phyloP scores from a whole-genome alignment of 2,329 filamentous ascomycete genomes.

The Penicillium paneum region DNA sequence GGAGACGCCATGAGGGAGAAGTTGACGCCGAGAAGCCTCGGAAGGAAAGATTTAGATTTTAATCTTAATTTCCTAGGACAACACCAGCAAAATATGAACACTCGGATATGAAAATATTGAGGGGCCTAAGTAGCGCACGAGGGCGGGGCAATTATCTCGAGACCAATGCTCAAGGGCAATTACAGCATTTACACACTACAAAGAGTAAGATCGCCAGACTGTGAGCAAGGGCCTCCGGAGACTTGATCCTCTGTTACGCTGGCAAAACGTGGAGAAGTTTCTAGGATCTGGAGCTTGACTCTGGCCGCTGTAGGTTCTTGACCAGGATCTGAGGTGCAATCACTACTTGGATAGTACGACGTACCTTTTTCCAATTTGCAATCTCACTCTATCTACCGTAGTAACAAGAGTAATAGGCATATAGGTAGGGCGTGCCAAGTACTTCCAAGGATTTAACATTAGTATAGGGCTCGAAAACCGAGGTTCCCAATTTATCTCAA shows the following conservation, averaged over 20 bases:
- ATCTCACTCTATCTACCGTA: not conserved
- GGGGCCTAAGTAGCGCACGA: not conserved
- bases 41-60: not conserved
- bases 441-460: not conserved
- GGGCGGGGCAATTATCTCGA: conserved; percentile 42
- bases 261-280: not conserved
- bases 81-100: not conserved
- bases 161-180: conserved; percentile 52
- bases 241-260: not conserved
- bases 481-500: conserved; percentile 1
- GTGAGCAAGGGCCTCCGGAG: not conserved
- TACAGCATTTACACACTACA: conserved; percentile 39
- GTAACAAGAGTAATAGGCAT: too few relatives aligned
- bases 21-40: not conserved
- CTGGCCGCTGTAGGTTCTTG: not conserved
- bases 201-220: conserved; percentile 4
- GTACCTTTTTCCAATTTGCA: not conserved
- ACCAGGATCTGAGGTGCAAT: not conserved
- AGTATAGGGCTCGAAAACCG: not conserved
- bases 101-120: not conserved
- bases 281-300: not conserved
- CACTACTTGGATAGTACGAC: not conserved
- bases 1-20: conserved; percentile 11
- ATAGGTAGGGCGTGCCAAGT: too few relatives aligned
- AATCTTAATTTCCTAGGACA: not conserved